Percentiles rank a stretch among this genome's conserved stretches.
phyloP scores from a whole-genome alignment of 345 rosid species.

The Balakata baccata region DNA sequence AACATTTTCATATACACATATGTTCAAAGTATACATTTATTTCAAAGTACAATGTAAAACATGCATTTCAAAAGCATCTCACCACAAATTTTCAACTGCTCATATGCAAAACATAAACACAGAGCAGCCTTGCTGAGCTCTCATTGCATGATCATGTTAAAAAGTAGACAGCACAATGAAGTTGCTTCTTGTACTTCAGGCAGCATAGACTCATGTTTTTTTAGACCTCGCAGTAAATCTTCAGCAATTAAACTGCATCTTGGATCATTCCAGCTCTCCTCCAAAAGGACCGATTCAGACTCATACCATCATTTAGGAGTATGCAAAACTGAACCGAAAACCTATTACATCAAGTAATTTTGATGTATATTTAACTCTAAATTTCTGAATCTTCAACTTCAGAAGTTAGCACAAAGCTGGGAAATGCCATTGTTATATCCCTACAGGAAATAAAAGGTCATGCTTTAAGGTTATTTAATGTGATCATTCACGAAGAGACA shows the following conservation, averaged over 20 bases:
- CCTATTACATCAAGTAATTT: too few relatives aligned
- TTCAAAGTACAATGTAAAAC: not conserved
- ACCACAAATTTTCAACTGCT: constrained; percentile 16
- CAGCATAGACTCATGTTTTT: not conserved
- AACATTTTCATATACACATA: too few relatives aligned
- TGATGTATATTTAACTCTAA: constrained; percentile 10
- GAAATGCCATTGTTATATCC: constrained; percentile 78
- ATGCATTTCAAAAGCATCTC: not conserved
- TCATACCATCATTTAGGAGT: too few relatives aligned
- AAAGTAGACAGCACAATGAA: constrained; percentile 3
- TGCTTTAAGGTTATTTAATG: not conserved
- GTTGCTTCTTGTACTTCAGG: not conserved
- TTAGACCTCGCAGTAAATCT: not conserved
- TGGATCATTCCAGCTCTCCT: not conserved
- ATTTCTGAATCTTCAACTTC: constrained; percentile 66
- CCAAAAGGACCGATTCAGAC: not conserved
- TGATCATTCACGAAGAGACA: not conserved
- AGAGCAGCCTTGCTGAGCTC: not conserved
- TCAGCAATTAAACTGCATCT: not conserved
- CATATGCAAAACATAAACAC: not conserved
- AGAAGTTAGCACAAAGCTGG: constrained; percentile 57
- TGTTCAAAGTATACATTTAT: not conserved
- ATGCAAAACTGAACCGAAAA: too few relatives aligned
- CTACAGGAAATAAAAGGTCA: constrained; percentile 32
- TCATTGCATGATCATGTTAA: not conserved